Evolutionary conservation across 805 yeast species (phyloP).

Genomic region (Jamesozyma jinghongensis): DNA sequence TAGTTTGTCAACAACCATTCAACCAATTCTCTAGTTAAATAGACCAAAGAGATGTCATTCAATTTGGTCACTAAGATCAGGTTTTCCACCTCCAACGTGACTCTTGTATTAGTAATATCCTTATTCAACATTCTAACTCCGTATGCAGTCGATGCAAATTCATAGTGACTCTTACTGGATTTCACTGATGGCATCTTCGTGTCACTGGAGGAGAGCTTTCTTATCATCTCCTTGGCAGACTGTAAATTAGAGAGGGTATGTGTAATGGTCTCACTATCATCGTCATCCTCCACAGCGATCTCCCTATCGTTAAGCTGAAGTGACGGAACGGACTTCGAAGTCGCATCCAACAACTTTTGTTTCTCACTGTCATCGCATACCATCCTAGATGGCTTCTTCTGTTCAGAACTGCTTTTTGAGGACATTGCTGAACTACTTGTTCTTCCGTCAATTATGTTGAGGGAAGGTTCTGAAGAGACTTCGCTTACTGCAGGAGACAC

Average conservation of each 20-base stretch:
- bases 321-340: conserved; percentile 3
- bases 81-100: conserved; percentile 57
- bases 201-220: conserved; percentile 12
- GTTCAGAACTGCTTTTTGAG: not conserved
- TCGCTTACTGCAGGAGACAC: not conserved
- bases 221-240: conserved; percentile 17
- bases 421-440: not conserved
- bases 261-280: conserved; percentile 2
- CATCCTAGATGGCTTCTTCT: not conserved
- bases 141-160: conserved; percentile 72
- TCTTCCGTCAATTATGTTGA: not conserved
- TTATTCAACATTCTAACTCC: conserved; percentile 71
- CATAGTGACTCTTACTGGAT: conserved; percentile 41
- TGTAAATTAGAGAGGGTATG: conserved; percentile 6
- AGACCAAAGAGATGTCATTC: conserved; percentile 64
- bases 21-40: conserved; percentile 63
- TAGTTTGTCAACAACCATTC: conserved; percentile 52
- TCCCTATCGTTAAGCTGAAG: conserved; percentile 3
- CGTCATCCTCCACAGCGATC: conserved; percentile 5
- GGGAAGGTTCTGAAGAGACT: not conserved
- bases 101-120: conserved; percentile 57
- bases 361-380: conserved; percentile 5
- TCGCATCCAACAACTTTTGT: conserved; percentile 1
- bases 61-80: conserved; percentile 73
- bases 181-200: conserved; percentile 4